A percentile compares a stretch with the other conserved stretches of the same genome.
Conservation (phyloP, 164 flowering plant species). For the Dillenia turbinata region DNA sequence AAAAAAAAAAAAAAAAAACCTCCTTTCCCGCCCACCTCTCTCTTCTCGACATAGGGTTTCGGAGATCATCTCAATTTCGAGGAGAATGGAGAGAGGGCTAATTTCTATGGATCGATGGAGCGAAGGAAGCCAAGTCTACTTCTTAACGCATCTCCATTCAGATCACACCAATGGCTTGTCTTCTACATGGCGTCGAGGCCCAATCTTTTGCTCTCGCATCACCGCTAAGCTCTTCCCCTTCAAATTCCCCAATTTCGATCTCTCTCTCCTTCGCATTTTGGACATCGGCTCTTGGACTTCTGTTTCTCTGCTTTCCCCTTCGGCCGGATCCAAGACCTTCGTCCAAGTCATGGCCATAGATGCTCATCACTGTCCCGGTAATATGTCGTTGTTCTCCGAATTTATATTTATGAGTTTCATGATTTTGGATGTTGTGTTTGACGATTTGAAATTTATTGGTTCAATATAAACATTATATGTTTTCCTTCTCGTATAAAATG, state of each 20-base stretch:
- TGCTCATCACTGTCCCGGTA: conserved; percentile 92
- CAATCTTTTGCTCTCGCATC: conserved; percentile 72
- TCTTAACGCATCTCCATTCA: conserved; percentile 82
- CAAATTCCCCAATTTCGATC: conserved; percentile 56
- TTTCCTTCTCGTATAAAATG: too few relatives aligned
- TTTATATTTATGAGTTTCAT: not conserved
- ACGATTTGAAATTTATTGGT: not conserved
- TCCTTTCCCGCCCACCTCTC: too few relatives aligned
- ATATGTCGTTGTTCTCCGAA: too few relatives aligned
- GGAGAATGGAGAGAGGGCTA: conserved; percentile 60
- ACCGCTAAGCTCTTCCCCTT: conserved; percentile 73
- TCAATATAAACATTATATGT: too few relatives aligned
- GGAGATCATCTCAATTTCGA: too few relatives aligned
- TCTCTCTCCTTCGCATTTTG: conserved; percentile 61
- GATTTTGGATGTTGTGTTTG: conserved; percentile 1
- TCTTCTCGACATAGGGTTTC: too few relatives aligned
- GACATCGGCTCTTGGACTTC: conserved; percentile 46
- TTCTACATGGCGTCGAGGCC: conserved; percentile 54
- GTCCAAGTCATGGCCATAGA: conserved; percentile 61
- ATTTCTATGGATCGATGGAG: conserved; percentile 60
- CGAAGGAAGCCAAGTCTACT: conserved; percentile 62
- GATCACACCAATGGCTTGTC: conserved; percentile 83
- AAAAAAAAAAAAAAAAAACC: too few relatives aligned
- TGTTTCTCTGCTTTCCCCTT: conserved; percentile 44
- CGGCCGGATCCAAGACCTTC: conserved; percentile 24